Percentiles rank a stretch among this genome's conserved stretches.
These are phyloP conservation scores for Viola pubescens DNA, from an alignment of 441 rosid species.

Conservation along the genomic window DNA sequence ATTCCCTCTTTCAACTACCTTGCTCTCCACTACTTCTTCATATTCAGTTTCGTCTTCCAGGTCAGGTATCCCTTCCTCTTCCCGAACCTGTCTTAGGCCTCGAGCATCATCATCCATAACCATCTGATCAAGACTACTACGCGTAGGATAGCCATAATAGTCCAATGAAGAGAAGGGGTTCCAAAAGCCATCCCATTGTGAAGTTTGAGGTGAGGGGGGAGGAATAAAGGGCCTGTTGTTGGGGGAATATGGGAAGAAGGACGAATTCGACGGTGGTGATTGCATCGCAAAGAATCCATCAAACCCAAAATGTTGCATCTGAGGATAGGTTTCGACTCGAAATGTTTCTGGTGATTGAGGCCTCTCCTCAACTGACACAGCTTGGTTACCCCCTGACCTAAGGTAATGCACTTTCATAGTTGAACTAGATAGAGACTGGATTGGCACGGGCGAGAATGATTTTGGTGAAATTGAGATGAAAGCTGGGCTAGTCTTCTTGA, in stretches of 20 bases:
- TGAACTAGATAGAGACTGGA: conserved; percentile 38
- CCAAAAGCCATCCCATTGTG: conserved; percentile 98
- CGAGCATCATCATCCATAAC: conserved; percentile 65
- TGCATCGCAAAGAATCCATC: conserved; percentile 68
- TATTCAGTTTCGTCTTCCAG: conserved; percentile 78
- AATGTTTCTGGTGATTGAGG: conserved; percentile 75
- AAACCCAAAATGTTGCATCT: conserved; percentile 37
- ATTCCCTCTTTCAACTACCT: conserved; percentile 23
- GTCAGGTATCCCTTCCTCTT: conserved; percentile 98
- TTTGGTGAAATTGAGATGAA: conserved; percentile 59
- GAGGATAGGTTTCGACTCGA: conserved; percentile 55
- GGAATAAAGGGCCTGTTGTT: conserved; percentile 54
- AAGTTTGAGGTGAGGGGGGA: conserved; percentile 81
- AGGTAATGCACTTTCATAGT: conserved; percentile 52
- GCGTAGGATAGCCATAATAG: conserved; percentile 56
- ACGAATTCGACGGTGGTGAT: conserved; percentile 38
- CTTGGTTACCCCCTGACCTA: conserved; percentile 59
- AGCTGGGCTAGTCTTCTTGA: conserved; percentile 47
- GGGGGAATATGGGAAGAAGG: conserved; percentile 49
- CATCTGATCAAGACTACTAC: conserved; percentile 49
- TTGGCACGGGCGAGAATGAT: conserved; percentile 35
- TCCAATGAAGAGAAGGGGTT: conserved; percentile 91
- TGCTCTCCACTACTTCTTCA: conserved; percentile 37
- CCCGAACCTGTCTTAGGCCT: conserved; percentile 86
- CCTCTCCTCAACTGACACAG: conserved; percentile 70